Conservation (phyloP, 2,329 filamentous ascomycete genomes). For the Penicillium italicum region DNA sequence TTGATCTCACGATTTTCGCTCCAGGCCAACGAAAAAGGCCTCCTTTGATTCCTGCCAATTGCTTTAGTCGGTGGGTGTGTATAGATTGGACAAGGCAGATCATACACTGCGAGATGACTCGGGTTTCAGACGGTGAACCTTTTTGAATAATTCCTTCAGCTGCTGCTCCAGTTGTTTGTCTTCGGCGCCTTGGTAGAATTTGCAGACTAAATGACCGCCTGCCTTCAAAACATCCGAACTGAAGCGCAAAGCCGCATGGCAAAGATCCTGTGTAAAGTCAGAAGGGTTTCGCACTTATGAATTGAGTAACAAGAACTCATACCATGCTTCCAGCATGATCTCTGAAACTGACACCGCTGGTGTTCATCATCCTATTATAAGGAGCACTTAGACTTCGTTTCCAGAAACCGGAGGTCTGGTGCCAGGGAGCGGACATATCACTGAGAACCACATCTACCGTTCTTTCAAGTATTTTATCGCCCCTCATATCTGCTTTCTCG, state of each 20-base stretch:
- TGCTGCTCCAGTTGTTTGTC: constrained; percentile 74
- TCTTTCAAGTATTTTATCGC: constrained; percentile 41
- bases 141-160: constrained; percentile 71
- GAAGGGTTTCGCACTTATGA: not conserved
- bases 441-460: constrained; percentile 89
- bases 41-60: constrained; percentile 70
- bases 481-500: not conserved
- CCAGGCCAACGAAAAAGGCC: constrained; percentile 76
- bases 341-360: constrained; percentile 77
- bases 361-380: constrained; percentile 99
- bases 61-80: constrained; percentile 13
- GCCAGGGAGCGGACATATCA: constrained; percentile 99
- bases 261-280: constrained; percentile 67
- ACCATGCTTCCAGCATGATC: constrained; percentile 97
- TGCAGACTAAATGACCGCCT: constrained; percentile 91
- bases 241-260: constrained; percentile 78
- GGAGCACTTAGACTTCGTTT: constrained; percentile 92
- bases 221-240: constrained; percentile 75
- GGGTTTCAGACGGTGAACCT: constrained; percentile 84
- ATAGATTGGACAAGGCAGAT: not conserved
- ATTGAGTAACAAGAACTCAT: constrained; percentile 33
- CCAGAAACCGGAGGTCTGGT: constrained; percentile 71
- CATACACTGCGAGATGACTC: constrained; percentile 79
- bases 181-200: constrained; percentile 90
- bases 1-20: constrained; percentile 57